Evolutionary conservation across 768 basidiomycete genomes (phyloP).

Genomic region (Guyanaporus albipodus): DNA sequence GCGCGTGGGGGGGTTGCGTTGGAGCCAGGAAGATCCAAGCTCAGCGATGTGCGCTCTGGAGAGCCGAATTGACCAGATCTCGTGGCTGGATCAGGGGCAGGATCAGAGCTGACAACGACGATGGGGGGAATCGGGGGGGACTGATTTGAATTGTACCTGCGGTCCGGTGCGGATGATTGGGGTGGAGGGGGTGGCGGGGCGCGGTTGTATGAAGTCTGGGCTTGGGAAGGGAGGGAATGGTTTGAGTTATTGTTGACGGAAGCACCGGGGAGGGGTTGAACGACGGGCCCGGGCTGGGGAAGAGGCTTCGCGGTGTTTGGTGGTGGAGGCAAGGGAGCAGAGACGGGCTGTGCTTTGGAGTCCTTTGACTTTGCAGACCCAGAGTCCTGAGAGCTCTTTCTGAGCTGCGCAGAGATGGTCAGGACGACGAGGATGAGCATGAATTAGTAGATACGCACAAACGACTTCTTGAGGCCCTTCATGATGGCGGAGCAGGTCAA

Average conservation of each 20-base stretch:
- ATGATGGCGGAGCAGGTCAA: slow-evolving; percentile 36
- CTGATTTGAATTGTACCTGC: slow-evolving; percentile 45
- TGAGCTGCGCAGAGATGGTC: slow-evolving; percentile 44
- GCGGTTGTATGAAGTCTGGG: slow-evolving; percentile 38
- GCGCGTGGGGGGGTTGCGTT: slow-evolving; percentile 61
- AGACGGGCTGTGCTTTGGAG: slow-evolving; percentile 43
- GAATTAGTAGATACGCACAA: slow-evolving; percentile 44
- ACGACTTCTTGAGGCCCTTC: slow-evolving; percentile 84
- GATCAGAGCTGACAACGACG: slow-evolving; percentile 80
- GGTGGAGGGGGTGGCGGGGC: slow-evolving; percentile 40
- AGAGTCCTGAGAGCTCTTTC: slow-evolving; percentile 65
- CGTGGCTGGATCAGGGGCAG: slow-evolving; percentile 43
- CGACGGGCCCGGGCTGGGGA: slow-evolving; percentile 45
- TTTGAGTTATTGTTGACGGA: slow-evolving; percentile 34
- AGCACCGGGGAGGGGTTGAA: slow-evolving; percentile 34
- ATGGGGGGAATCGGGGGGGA: slow-evolving; percentile 69
- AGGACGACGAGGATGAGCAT: slow-evolving; percentile 18
- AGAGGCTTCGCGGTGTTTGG: slow-evolving; percentile 64
- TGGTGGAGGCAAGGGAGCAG: slow-evolving; percentile 55
- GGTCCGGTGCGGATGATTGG: slow-evolving; percentile 47
- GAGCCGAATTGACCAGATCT: slow-evolving; percentile 40
- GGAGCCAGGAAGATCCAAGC: slow-evolving; percentile 41
- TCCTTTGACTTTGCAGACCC: slow-evolving; percentile 68
- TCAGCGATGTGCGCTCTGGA: slow-evolving; percentile 46
- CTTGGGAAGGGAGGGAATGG: slow-evolving; percentile 41